Evolutionary conservation across 2,329 filamentous ascomycete genomes (phyloP), one percentile per base, ranked within the genome.

Genomic region (Talaromyces sp.): DNA sequence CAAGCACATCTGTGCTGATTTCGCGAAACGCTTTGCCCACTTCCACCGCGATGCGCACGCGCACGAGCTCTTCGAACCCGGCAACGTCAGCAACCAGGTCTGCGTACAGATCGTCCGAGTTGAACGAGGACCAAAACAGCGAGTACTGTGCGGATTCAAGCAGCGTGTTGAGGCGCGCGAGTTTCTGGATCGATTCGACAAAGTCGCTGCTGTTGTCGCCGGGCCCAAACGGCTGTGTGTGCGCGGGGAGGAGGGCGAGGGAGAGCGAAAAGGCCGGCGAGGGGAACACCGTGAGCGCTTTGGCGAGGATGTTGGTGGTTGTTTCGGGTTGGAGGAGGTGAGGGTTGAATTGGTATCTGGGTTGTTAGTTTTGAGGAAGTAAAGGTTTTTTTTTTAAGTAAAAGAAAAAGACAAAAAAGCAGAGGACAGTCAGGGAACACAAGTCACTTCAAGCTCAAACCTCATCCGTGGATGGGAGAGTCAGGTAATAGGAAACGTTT

Each of bases 401-500:
- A 17, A 11, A 41, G 4, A 56, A 10, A 17, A n/a, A 4, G 4
- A 35, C 4, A 2, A 49, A 13, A 38, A 35, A 14, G 35, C 21
- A 2, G 6, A 57, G 17, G 46, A 17, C 64, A 66, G 76, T 93
- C 89, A 92, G 89, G 88, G 86, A 87, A 83, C 84, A 88, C 88
- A 87, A 86, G 77, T 71, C 75, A 81, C 77, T 85, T 89, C 88
- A 92, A 89, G 91, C 77, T 72, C 78, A 24, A 24, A n/a, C 35
- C 35, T 71, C 73, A 72, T 80, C 78, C 76, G 74, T 80, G 70
- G 75, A 63, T 64, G 67, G 66, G 71, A 78, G 79, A 77, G 78
- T 96, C 91, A 90, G 91, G 86, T 96, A 96, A 96, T 96, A 96
- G 91, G 90, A 96, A 96, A 96, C 91, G 91, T 78, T 79, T 86